Percentiles rank a stretch among this genome's conserved stretches.
phyloP scores from a whole-genome alignment of 441 rosid species.

The Gossypium trilobum region DNA sequence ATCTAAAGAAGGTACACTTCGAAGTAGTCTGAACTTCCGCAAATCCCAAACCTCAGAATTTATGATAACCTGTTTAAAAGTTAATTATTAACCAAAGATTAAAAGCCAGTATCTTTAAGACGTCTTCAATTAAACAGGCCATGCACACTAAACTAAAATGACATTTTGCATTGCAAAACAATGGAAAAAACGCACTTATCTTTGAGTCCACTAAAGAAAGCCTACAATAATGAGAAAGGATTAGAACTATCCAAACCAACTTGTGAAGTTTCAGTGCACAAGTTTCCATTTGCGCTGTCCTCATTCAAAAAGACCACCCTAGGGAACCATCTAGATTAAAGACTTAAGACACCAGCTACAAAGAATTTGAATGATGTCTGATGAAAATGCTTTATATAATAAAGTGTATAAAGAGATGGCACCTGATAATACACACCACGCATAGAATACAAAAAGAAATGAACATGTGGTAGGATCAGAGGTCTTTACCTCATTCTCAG shows the following conservation, averaged over 20 bases:
- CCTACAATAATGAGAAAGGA: neutral
- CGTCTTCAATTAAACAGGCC: neutral
- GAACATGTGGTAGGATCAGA: neutral
- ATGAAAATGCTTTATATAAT: neutral
- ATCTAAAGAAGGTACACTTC: slow-evolving; percentile 88
- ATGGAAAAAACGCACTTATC: neutral
- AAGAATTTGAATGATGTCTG: neutral
- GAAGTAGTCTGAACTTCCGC: slow-evolving; percentile 67
- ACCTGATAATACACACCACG: neutral
- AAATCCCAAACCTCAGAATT: slow-evolving; percentile 99
- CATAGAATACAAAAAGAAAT: neutral
- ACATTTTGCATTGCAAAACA: neutral
- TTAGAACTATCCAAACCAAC: neutral
- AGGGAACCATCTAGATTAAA: slow-evolving; percentile 1
- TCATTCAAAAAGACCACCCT: neutral
- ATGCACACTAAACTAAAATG: neutral
- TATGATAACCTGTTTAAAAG: slow-evolving; percentile 59
- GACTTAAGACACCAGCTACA: neutral
- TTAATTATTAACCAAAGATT: neutral
- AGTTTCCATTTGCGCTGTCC: neutral
- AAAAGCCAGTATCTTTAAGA: neutral
- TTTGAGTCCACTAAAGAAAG: neutral
- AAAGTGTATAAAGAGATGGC: neutral
- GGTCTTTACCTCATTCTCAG: slow-evolving; percentile 78
- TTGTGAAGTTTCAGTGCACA: neutral